Evolutionary conservation across 805 yeast genomes (phyloP), one percentile per base, ranked within the genome.

Genomic region (Isabelozyma rhagii): DNA sequence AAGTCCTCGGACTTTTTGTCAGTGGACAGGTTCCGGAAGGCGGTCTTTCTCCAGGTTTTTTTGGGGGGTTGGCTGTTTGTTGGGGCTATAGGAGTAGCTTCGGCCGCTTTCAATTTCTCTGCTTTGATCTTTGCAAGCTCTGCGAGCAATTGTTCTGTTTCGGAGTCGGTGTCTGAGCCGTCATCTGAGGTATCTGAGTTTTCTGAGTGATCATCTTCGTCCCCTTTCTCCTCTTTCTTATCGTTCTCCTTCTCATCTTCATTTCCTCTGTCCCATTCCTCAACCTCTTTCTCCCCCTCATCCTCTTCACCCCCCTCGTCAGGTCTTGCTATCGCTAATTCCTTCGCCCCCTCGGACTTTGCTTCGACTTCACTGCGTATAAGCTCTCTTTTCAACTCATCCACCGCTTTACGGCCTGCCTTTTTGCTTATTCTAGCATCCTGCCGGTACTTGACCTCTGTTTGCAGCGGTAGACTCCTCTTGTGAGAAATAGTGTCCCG

Each of bases 401-500:
- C 56, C 7, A 64, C 55, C 2, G 66, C 71, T 15, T 43, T 39
- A 42, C 48, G 52, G 4, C 60, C 66, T 4, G 28, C 28, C 13
- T n/a, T 47, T 4, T 50, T 50, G 40, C 55, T 59, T 8, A 65
- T 39, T 15, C 39, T 48, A 11, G 56, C 38, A 44, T 72, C 75
- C 41, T 52, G 56, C 44, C 78, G 55, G 29, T 59, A 61, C 48
- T 72, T 72, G 47, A 72, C 52, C 13, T 48, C 47, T 3, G 66
- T 60, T 47, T 72, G 75, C 38, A 65, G 72, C 2, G 67, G 63
- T 18, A 62, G 54, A 1, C 63, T 52, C 38, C 77, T 57, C 1
- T 75, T 53, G 55, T 72, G 78, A 8, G 60, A 55, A n/a, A 72
- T 71, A 40, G 70, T 56, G 50, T 71, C 67, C 9, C 52, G 53